phyloP scores from a whole-genome alignment of 2,329 filamentous ascomycete genomes.

The Stachybotrys chlorohalonatus region DNA sequence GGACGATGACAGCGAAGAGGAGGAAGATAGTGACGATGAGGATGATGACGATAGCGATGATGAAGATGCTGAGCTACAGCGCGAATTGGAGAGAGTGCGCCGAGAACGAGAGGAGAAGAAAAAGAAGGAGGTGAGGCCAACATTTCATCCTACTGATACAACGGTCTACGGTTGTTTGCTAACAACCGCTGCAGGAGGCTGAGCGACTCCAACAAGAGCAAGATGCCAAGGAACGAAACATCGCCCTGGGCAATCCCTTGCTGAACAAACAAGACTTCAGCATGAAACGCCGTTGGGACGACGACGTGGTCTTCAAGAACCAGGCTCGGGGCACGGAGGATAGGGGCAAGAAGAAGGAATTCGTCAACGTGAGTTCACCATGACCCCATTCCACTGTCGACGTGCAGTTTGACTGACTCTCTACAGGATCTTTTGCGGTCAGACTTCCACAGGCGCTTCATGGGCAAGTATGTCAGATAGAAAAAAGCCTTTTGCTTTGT shows the following conservation, averaged over 20 bases:
- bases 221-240: slow-evolving; percentile 76
- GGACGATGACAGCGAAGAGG: slow-evolving; percentile 51
- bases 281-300: slow-evolving; percentile 90
- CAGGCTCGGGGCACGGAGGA: slow-evolving; percentile 93
- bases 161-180: background rate
- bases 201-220: slow-evolving; percentile 74
- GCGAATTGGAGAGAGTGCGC: slow-evolving; percentile 91
- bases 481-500: background rate
- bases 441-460: slow-evolving; percentile 97
- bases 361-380: slow-evolving; percentile 70
- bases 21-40: slow-evolving; percentile 39
- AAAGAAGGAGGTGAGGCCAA: slow-evolving; percentile 23
- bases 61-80: slow-evolving; percentile 69
- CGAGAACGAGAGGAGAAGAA: slow-evolving; percentile 49
- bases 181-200: slow-evolving; percentile 48
- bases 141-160: background rate
- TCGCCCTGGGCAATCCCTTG: slow-evolving; percentile 85
- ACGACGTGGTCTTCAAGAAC: slow-evolving; percentile 99
- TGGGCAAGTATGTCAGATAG: slow-evolving; percentile 60
- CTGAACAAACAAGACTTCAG: slow-evolving; percentile 84
- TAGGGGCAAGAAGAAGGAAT: slow-evolving; percentile 80
- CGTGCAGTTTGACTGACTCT: background rate
- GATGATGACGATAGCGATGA: slow-evolving; percentile 46
- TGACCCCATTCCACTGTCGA: slow-evolving; percentile 1
- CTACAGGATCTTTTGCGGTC: slow-evolving; percentile 76